Evolutionary conservation across 2,329 filamentous ascomycete species (phyloP).

Genomic region (Exophiala alcalophila): DNA sequence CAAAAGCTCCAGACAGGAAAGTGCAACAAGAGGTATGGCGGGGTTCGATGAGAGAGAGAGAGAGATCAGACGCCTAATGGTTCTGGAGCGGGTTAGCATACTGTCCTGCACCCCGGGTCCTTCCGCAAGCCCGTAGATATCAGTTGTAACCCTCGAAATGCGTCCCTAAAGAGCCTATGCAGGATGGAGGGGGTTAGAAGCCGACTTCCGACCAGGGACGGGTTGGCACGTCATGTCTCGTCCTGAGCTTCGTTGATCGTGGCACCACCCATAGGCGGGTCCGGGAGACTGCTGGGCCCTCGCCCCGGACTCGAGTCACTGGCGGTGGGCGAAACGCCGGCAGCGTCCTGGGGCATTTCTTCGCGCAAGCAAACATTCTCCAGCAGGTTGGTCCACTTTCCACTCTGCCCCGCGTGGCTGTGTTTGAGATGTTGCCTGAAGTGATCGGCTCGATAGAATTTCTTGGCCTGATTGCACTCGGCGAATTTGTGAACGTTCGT

Average conservation of each 20-base stretch:
- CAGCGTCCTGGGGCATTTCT: slow-evolving; percentile 55
- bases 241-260: slow-evolving; percentile 26
- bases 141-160: slow-evolving; percentile 15
- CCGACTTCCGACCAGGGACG: slow-evolving; percentile 4
- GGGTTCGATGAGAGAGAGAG: too few species aligned
- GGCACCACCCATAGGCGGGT: slow-evolving; percentile 25
- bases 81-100: slow-evolving; percentile 14
- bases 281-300: slow-evolving; percentile 20
- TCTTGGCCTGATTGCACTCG: slow-evolving; percentile 97
- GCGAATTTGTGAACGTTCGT: slow-evolving; percentile 93
- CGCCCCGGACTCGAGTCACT: slow-evolving; percentile 25
- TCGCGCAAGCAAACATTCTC: slow-evolving; percentile 97
- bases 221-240: slow-evolving; percentile 20
- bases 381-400: slow-evolving; percentile 98
- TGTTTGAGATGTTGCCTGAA: slow-evolving; percentile 98
- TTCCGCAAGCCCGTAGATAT: slow-evolving; percentile 19
- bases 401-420: slow-evolving; percentile 90
- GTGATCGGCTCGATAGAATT: slow-evolving; percentile 95
- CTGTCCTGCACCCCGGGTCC: slow-evolving; percentile 21
- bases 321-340: slow-evolving; percentile 24
- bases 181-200: slow-evolving; percentile 7
- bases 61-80: slow-evolving; percentile 2
- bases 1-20: slow-evolving; percentile 14
- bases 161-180: slow-evolving; percentile 6
- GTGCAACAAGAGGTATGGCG: slow-evolving; percentile 14